Evolutionary conservation across 352 stramenopile species (phyloP).

Genomic region (Pythium aquatile): DNA sequence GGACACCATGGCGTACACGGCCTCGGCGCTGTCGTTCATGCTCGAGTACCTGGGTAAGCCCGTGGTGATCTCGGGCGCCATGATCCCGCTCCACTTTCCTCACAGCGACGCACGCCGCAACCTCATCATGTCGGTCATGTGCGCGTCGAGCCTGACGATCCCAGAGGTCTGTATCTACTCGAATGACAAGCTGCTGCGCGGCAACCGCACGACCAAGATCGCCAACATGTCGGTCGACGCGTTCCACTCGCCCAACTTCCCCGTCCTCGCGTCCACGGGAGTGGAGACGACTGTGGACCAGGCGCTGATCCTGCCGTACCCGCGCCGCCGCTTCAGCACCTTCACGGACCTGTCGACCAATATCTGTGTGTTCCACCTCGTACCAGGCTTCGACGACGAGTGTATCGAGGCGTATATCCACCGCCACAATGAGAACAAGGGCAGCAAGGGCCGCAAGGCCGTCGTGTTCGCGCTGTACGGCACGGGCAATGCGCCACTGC

Average conservation of each 20-base stretch:
- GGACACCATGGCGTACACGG: constrained; percentile 98
- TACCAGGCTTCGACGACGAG: constrained; percentile 86
- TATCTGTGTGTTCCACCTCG: constrained; percentile 91
- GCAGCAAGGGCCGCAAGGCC: constrained; percentile 36
- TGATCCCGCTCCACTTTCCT: constrained; percentile 95
- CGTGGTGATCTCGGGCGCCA: constrained; percentile 93
- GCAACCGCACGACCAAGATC: constrained; percentile 96
- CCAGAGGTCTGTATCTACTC: constrained; percentile 95
- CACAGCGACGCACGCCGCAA: constrained; percentile 97
- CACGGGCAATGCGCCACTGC: constrained; percentile 93
- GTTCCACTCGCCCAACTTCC: constrained; percentile 97
- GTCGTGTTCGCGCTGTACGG: constrained; percentile 95
- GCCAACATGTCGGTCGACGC: constrained; percentile 93
- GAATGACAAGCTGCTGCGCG: constrained; percentile 93
- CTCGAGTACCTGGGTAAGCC: constrained; percentile 96
- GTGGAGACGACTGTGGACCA: constrained; percentile 92
- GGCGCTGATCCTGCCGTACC: constrained; percentile 87
- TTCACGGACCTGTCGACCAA: constrained; percentile 92
- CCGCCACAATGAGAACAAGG: constrained; percentile 47
- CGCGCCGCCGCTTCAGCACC: constrained; percentile 83
- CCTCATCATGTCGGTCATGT: constrained; percentile 94
- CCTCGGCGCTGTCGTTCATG: constrained; percentile 96
- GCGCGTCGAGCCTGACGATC: constrained; percentile 70
- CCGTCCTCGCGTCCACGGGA: constrained; percentile 91
- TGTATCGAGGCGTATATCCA: constrained; percentile 83